These are phyloP conservation scores for Mrakia blollopis DNA, from an alignment of 768 basidiomycete genomes.

Conservation along the genomic window DNA sequence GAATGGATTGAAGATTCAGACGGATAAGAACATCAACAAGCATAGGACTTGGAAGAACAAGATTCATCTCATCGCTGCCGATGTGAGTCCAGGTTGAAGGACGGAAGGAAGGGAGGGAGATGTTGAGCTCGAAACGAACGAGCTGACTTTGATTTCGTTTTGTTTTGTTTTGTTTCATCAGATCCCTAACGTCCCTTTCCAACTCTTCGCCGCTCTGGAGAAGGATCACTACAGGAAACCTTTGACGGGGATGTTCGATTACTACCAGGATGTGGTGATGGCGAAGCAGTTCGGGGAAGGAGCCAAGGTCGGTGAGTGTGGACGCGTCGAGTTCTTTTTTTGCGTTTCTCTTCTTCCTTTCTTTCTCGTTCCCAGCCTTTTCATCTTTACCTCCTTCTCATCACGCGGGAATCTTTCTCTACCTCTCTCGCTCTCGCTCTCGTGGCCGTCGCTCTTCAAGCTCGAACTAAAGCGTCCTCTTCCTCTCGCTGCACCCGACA, in stretches of 20 bases:
- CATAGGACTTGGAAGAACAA: constrained; percentile 72
- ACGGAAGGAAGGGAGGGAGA: neutral
- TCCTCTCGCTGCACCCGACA: too few relatives aligned
- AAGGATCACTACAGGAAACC: constrained; percentile 79
- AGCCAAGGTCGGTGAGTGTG: constrained; percentile 58
- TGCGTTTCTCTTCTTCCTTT: neutral
- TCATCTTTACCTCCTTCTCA: too few relatives aligned
- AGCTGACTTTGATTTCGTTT: neutral
- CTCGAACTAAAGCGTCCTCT: too few relatives aligned
- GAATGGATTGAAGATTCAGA: constrained; percentile 44
- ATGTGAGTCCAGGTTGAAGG: constrained; percentile 42
- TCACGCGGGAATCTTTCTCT: too few relatives aligned
- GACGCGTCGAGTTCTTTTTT: neutral
- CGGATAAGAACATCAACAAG: constrained; percentile 36
- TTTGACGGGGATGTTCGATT: constrained; percentile 78
- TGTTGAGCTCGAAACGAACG: neutral
- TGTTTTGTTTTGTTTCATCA: too few relatives aligned
- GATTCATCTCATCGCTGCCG: constrained; percentile 59
- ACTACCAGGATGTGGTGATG: constrained; percentile 56
- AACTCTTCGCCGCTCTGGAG: constrained; percentile 67
- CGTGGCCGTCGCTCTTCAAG: too few relatives aligned
- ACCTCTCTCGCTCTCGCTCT: too few relatives aligned
- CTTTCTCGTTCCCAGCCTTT: neutral
- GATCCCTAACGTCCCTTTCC: constrained; percentile 58
- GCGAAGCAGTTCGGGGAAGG: constrained; percentile 49